phyloP scores from a whole-genome alignment of 1,139 yeast species.

The Magnusiomyces sp. region DNA sequence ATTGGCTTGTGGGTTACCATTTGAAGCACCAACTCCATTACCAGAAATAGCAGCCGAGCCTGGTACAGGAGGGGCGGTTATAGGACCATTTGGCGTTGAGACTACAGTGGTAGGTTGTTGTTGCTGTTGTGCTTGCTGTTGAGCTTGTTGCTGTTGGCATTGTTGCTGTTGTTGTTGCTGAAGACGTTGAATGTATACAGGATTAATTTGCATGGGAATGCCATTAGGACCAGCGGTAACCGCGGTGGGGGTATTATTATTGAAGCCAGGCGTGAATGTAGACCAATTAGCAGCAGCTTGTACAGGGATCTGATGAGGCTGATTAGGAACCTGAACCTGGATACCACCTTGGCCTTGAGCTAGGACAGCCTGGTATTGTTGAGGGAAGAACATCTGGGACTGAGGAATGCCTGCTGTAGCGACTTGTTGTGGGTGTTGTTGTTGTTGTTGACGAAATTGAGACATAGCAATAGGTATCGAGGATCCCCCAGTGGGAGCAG shows the following conservation, averaged over 20 bases:
- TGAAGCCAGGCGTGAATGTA: not conserved
- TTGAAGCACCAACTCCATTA: too few relatives aligned
- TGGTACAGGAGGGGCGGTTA: conserved; percentile 5
- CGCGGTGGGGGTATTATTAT: not conserved
- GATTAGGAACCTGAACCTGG: not conserved
- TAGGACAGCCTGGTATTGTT: not conserved
- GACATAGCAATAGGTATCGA: too few relatives aligned
- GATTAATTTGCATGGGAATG: not conserved
- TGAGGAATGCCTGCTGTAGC: not conserved
- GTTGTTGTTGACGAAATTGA: too few relatives aligned
- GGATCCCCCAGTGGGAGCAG: too few relatives aligned
- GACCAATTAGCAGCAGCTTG: not conserved
- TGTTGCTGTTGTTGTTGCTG: not conserved
- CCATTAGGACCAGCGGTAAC: not conserved
- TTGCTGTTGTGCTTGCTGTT: conserved; percentile 3
- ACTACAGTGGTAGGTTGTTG: conserved; percentile 3
- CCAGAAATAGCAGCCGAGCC: not conserved
- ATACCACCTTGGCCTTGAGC: not conserved
- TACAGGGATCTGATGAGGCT: not conserved
- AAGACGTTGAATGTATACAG: not conserved
- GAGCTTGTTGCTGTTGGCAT: too few relatives aligned
- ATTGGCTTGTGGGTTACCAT: too few relatives aligned
- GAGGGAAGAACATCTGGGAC: not conserved
- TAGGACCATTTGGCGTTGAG: not conserved
- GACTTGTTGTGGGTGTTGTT: not conserved